Evolutionary conservation across 352 stramenopile species (phyloP).

Genomic region (Pythium monospermum): DNA sequence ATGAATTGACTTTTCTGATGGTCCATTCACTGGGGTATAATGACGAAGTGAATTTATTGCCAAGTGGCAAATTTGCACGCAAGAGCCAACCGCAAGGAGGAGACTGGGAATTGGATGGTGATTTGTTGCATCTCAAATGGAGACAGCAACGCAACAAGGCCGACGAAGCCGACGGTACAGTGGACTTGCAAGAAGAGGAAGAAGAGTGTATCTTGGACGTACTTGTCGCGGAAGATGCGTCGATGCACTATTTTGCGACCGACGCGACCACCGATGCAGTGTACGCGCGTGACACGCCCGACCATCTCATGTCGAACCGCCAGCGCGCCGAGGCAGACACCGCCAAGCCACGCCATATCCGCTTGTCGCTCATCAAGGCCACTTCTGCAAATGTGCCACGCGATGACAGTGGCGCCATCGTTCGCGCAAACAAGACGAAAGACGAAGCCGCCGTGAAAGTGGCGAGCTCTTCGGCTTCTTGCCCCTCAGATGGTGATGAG

Average conservation of each 20-base stretch:
- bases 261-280: constrained; percentile 55
- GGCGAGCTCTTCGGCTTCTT: constrained; percentile 7
- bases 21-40: constrained; percentile 67
- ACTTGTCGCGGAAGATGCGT: constrained; percentile 60
- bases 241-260: constrained; percentile 76
- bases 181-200: constrained; percentile 33
- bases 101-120: constrained; percentile 73
- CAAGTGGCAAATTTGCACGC: constrained; percentile 51
- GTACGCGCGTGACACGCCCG: constrained; percentile 55
- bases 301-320: constrained; percentile 54
- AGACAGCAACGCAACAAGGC: constrained; percentile 26
- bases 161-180: constrained; percentile 21
- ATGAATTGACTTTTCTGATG: constrained; percentile 81
- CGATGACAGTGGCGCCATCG: constrained; percentile 32
- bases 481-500: background rate
- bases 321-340: constrained; percentile 27
- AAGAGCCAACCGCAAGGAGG: constrained; percentile 63
- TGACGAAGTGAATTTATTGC: constrained; percentile 68
- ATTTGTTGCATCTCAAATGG: constrained; percentile 82
- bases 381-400: constrained; percentile 48
- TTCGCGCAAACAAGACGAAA: constrained; percentile 24
- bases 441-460: too few relatives aligned
- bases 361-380: constrained; percentile 63
- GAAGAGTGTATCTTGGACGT: constrained; percentile 71
- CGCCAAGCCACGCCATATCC: constrained; percentile 37